Base-by-base conservation (phyloP, 148 eudicot genomes). In the Amaranthus cruentus region DNA sequence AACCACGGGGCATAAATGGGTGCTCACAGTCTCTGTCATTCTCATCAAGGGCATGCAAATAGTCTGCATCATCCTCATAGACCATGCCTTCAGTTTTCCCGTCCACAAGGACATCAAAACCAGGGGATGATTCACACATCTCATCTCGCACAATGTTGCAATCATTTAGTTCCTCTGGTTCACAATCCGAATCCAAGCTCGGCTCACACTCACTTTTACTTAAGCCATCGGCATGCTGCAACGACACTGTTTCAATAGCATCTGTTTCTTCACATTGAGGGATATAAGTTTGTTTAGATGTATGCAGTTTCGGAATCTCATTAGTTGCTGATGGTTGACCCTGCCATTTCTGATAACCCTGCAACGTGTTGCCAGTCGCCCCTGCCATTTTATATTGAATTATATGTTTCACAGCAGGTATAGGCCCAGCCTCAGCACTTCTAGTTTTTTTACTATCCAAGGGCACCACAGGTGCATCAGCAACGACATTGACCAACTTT, bases 41-140 rank as follows among this genome's bases (percentile, higher is more conserved):
- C 55, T 71, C 69, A 79, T 78, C 84, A 77, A 61, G 76, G 69
- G 73, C 62, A 21, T 71, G 68, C 69, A 84, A 44, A 79, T 70
- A 76, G 43, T 73, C 86, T 12, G 66, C 68, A 62, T 84, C 89
- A 74, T 81, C 78, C 79, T 83, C 87, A 80, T 73, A 77, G 14
- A 46, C 81, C 71, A 83, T 5, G 54, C 75, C 81, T 69, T 81
- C 86, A 63, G 82, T 71, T 63, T 62, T 58, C 62, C 84, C 85
- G 74, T 88, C 88, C 63, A 89, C 93, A 73, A 87, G 85, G 66
- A 88, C 92, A 80, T 90, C 92, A 78, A 87, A 85, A 12, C 91
- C 92, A 18, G 89, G 89, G 51, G 91, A 82, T 6, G 96, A 85
- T 73, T 88, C 92, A 79, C 81, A 82, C 83, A 85, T 81, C 68